Evolutionary conservation across 257 asterid species (phyloP).

Genomic region (Knoxia roxburghii): DNA sequence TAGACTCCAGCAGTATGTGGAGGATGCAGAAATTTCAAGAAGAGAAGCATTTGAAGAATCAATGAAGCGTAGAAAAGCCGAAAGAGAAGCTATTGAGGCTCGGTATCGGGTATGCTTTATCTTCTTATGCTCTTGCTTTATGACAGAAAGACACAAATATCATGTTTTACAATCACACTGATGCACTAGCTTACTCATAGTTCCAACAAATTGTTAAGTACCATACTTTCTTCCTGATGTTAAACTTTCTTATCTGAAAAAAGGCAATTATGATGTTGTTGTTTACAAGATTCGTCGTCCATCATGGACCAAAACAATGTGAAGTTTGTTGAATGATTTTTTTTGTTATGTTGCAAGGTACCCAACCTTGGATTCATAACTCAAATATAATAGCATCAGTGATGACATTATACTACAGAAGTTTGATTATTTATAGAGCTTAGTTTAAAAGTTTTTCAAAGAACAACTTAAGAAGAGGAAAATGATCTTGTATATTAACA

Average conservation of each 20-base stretch:
- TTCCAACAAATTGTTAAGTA: background rate
- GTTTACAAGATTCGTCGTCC: background rate
- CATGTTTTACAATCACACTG: background rate
- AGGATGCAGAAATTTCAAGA: constrained; percentile 62
- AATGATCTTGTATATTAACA: constrained; percentile 19
- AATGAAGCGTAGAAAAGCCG: constrained; percentile 59
- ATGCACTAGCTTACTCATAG: background rate
- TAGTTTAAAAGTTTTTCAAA: background rate
- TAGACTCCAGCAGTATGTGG: constrained; percentile 53
- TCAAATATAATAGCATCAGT: background rate
- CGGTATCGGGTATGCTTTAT: constrained; percentile 38
- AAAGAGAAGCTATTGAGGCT: constrained; percentile 55
- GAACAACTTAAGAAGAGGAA: constrained; percentile 1
- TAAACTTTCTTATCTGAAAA: background rate
- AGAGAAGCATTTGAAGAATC: constrained; percentile 75
- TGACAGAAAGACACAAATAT: too few relatives aligned
- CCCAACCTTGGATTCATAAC: background rate
- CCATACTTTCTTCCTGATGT: background rate
- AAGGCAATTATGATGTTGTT: background rate
- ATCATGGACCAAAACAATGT: background rate
- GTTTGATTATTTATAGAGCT: background rate
- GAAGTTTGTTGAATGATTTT: background rate
- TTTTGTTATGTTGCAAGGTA: background rate
- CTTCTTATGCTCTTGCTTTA: background rate
- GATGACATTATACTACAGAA: background rate